phyloP scores from a whole-genome alignment of 495 filamentous ascomycete species.

The Hypoxylon fragiforme region DNA sequence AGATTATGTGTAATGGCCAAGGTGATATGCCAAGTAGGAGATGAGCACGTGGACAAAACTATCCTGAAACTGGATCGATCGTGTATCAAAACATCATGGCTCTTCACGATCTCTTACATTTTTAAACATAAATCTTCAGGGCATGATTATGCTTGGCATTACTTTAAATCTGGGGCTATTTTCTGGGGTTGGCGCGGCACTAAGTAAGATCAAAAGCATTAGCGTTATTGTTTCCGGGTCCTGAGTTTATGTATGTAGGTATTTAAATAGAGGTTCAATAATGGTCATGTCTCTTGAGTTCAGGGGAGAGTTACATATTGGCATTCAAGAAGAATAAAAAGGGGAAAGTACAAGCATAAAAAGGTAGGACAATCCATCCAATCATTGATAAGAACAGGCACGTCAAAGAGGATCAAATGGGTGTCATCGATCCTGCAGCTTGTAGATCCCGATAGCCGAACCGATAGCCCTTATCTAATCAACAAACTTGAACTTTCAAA shows the following conservation, averaged over 20 bases:
- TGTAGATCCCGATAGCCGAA: slow-evolving; percentile 16
- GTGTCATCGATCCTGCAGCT: slow-evolving; percentile 7
- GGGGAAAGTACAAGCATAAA: slow-evolving; percentile 3
- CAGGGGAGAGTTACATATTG: neutral
- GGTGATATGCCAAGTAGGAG: too few relatives aligned
- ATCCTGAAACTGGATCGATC: too few relatives aligned
- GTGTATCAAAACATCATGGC: too few relatives aligned
- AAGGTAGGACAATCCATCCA: too few relatives aligned
- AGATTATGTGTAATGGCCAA: too few relatives aligned
- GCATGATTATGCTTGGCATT: slow-evolving; percentile 9
- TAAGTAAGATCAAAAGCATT: slow-evolving; percentile 6
- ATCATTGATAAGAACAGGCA: slow-evolving; percentile 15
- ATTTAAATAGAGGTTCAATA: too few relatives aligned
- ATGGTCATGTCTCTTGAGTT: too few relatives aligned
- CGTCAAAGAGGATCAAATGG: slow-evolving; percentile 20
- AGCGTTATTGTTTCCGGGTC: slow-evolving; percentile 3
- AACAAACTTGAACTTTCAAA: too few relatives aligned
- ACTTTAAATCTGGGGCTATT: slow-evolving; percentile 13
- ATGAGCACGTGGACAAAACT: too few relatives aligned
- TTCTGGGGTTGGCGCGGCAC: slow-evolving; percentile 25
- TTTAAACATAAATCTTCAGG: neutral
- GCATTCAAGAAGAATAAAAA: slow-evolving; percentile 5
- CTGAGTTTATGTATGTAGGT: too few relatives aligned
- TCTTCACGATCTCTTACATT: neutral
- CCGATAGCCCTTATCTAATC: slow-evolving; percentile 16